Evolutionary conservation across 2,329 filamentous ascomycete genomes (phyloP), one percentile per base, ranked within the genome.

Genomic region (Aspergillus fijiensis): DNA sequence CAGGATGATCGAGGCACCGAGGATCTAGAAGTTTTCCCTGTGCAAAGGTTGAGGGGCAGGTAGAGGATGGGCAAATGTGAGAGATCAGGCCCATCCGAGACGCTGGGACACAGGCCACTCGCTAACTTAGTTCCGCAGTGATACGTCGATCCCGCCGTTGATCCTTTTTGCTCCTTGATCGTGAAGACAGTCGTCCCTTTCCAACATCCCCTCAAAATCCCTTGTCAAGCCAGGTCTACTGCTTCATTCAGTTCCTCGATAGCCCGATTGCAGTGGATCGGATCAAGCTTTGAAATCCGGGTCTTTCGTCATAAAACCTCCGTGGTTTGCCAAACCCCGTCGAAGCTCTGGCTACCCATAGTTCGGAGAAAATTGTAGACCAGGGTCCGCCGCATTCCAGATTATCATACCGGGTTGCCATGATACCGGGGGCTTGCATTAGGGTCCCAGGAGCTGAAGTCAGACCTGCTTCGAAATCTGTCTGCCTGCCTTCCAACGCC

Each of bases 361-460:
- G 6, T 19, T 45, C 39, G 39, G 39, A 45, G 16, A 19, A 45
- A 45, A 19, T 45, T 45, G 16, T n/a, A 45, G 39, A 19, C 31
- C 29, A 25, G 23, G 21, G 19, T 16, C 25, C 25, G 19, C 65
- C 61, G 61, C 65, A 67, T 67, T 66, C 65, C 61, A 59, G 51
- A 60, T 58, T 47, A 23, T 27, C 62, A 63, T 64, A 56, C 61
- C 59, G 31, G 59, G 63, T 65, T 67, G 65, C 65, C 57, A 58
- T 59, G 63, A 54, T 57, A 60, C 60, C 48, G 53, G 10, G 25
- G 48, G 35, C 56, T 51, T 39, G 49, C 35, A 51, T 19, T 50
- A 12, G 27, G 45, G 27, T 45, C 9, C 16, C 23, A n/a, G n/a
- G 50, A 23, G 45, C 23, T 47, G n/a, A 9, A 48, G n/a, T 16